Base-by-base conservation (phyloP, 2,329 filamentous ascomycete species). In the Penicillium sp. region DNA sequence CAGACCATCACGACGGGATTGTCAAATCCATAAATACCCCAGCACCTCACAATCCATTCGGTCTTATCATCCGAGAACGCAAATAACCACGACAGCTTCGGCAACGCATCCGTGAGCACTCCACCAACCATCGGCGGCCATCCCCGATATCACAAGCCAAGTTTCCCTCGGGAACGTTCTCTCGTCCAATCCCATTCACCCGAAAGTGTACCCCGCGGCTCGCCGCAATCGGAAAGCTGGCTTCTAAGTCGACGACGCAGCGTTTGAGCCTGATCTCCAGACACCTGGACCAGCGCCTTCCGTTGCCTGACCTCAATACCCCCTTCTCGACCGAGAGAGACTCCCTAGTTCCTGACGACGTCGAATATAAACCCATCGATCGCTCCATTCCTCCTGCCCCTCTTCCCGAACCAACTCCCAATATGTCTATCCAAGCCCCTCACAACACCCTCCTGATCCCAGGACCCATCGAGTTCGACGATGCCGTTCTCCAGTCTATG, bases 381-480 rank as follows among this genome's bases (percentile, higher is more conserved):
- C 66, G 67, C 50, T 65, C 67, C 6, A 50, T 62, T 51, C 56
- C 56, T 56, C 62, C 61, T 56, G 58, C 66, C 52, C 60, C 61
- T 43, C 48, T 56, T 48, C 49, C 58, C 48, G 48, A 62, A 55
- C 59, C 63, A 48, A 56, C 65, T 46, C 61, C 65, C 66, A 81
- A 68, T 50, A 85, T 85, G 82, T 85, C 83, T 39, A 71, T 67
- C 51, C 84, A 87, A 76, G 67, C 82, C 50, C 74, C 81, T 52
- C 85, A 88, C 70, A 80, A 84, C 49, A 88, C 93, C 52, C 81
- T 99, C 76, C 86, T 99, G 77, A 97, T 99, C 70, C 94, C 94
- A 46, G 94, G 94, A 60, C 94, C 94, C 69, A 96, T 97, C 75
- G 93, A 97, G 79, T 97, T 97, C 72, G 93, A 97, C 74, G 93